Base-by-base conservation (phyloP, 2,329 filamentous ascomycete genomes). In the Bipolaris zeicola region DNA sequence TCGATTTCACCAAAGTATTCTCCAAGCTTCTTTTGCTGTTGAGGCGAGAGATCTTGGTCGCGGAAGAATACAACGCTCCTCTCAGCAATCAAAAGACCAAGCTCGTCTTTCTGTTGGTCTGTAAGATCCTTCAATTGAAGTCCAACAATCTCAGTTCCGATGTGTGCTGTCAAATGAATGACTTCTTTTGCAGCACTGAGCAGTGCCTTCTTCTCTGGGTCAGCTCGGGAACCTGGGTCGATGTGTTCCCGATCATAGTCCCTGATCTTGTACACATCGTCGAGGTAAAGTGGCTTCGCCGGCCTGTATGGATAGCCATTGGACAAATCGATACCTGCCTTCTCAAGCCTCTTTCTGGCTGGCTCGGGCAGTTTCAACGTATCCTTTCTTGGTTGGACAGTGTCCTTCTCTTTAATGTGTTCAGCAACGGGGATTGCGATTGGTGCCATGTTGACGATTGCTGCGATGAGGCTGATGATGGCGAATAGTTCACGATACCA, bases 301-400 rank as follows among this genome's bases (percentile, higher is more conserved):
- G 88, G 88, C 0, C 88, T 84, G 65, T 91, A 90, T 0, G 89
- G 89, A 62, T 91, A 91, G 0, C 89, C 89, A 1, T 85, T 77
- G 0, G 86, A 88, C 2, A 91, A 79, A 68, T 92, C 87, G 50
- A 91, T 82, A 1, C 86, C 88, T 0, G 87, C 87, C 59, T 89
- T 90, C 63, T 86, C 83, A 0, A 91, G 79, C 3, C 89, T 82
- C 46, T 81, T 77, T 1, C 81, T 80, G 1, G 88, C 78, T 1
- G 83, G 65, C 8, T 80, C 80, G 2, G 89, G 89, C 6, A 91
- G 78, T 1, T 80, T 81, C 1, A 92, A 79, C 0, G 77, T 86
- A 68, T 90, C 87, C 66, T 90, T 91, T 60, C 76, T 81, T 0
- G 83, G 88, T 57, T 83, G 76, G 6, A 82, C 83, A 13, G 86